These are phyloP conservation scores for Cornus kousa DNA, from an alignment of 148 eudicot genomes.

Conservation along the genomic window DNA sequence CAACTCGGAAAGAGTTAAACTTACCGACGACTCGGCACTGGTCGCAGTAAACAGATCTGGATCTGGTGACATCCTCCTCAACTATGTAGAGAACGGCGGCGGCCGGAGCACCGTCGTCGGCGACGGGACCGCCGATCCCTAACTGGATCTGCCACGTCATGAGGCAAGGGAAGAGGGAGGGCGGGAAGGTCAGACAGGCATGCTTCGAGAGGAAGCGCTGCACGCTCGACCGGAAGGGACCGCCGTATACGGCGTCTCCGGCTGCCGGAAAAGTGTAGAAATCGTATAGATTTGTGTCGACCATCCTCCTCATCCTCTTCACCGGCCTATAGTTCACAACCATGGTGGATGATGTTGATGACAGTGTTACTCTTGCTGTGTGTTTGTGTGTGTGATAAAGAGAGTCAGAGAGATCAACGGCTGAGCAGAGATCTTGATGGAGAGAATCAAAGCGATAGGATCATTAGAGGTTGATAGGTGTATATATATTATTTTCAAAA, in stretches of 20 bases:
- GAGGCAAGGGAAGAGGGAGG: neutral
- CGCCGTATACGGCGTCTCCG: neutral
- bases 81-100: neutral
- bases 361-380: no score
- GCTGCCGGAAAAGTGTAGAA: neutral
- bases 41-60: constrained; percentile 11
- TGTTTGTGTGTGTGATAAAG: no score
- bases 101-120: neutral
- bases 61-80: constrained; percentile 1
- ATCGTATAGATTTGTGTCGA: neutral
- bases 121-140: neutral
- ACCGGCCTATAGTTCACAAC: neutral
- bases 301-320: neutral
- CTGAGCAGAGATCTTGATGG: no score
- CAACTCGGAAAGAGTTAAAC: constrained; percentile 12
- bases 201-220: neutral
- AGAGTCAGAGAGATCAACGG: no score
- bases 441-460: no score
- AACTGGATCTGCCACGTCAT: neutral
- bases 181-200: neutral
- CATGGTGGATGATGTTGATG: neutral
- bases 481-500: no score
- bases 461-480: no score
- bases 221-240: neutral
- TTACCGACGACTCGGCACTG: constrained; percentile 40